Base-by-base conservation (phyloP, 2,329 filamentous ascomycete species). In the Sporothrix pallida region DNA sequence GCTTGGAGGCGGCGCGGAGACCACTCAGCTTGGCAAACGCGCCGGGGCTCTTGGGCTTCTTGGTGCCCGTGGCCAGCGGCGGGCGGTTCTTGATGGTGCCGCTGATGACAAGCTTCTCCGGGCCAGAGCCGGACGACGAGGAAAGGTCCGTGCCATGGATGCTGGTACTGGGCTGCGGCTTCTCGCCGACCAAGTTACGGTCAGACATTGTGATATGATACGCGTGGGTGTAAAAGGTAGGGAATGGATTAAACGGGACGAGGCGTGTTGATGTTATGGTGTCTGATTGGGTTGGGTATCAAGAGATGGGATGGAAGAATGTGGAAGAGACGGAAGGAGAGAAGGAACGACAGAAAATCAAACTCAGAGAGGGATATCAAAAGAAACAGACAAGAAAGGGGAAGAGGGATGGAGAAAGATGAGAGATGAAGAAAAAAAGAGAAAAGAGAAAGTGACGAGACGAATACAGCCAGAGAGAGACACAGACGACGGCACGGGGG, bases 1-100 rank as follows among this genome's bases (percentile, higher is more conserved):
- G 83, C 74, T 84, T 84, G 1, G 89, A 88, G 12, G 74, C 74
- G 0, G 44, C n/a, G 0, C 48, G 15, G 2, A 75, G 71, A 13
- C 44, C 37, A 1, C 46, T 13, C 2, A 73, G 17, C 31, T 52
- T 63, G 12, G 6, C 63, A 12, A 73, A 15, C 1, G 26, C 37
- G 17, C 52, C 62, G 1, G 23, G 72, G 42, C 63, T 63, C 20
- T n/a, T 8, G 1, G 26, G 48, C 17, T 54, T 56, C 69, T 81
- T 78, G 12, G 81, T 77, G n/a, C 77, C 75, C 10, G 74, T 77
- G 3, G 75, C 74, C 65, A 78, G 70, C 0, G 75, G 74, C 5
- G 79, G 78, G 20, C 9, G n/a, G 42, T 42, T 48, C 9, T 12
- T n/a, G 50, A 75, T 77, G 23, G 74, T 76, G 31, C 65, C 72